Evolutionary conservation across 352 stramenopile genomes (phyloP).

Genomic region (Pythium dissotocum): DNA sequence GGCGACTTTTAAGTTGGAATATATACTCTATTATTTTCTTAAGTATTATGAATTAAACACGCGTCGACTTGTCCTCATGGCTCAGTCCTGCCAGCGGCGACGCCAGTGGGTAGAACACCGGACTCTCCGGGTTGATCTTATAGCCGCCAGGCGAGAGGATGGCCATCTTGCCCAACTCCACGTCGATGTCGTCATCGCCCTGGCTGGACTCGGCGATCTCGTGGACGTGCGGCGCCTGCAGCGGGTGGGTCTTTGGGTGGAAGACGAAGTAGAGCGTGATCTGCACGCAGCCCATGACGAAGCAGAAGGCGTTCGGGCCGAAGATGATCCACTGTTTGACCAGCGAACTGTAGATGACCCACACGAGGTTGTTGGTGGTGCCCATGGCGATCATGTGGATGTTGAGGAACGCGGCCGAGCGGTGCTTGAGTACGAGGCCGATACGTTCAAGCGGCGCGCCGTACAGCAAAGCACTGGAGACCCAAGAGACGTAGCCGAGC

Average conservation of each 20-base stretch:
- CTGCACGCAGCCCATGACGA: conserved; percentile 35
- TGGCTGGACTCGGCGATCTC: neutral
- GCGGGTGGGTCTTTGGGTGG: conserved; percentile 46
- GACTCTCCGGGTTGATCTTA: neutral
- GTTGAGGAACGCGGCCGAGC: conserved; percentile 48
- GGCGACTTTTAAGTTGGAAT: too few species aligned
- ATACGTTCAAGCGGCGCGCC: conserved; percentile 54
- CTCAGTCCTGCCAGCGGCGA: neutral
- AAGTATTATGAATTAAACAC: neutral
- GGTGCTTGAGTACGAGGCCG: conserved; percentile 44
- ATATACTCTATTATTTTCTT: neutral
- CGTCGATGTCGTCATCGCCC: neutral
- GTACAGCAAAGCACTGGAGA: conserved; percentile 49
- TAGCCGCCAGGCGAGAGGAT: neutral
- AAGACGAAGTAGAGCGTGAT: conserved; percentile 48
- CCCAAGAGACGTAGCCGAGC: conserved; percentile 40
- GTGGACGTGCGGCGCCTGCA: conserved; percentile 9
- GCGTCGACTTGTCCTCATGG: neutral
- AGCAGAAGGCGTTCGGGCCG: conserved; percentile 47
- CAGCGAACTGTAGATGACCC: conserved; percentile 50
- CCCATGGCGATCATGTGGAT: conserved; percentile 57
- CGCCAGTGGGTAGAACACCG: neutral
- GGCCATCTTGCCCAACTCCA: neutral
- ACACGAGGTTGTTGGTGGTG: conserved; percentile 57
- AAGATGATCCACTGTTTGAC: conserved; percentile 54